These are phyloP conservation scores for Scenedesmus sp. DNA, from an alignment of 163 green algal species.

Conservation along the genomic window DNA sequence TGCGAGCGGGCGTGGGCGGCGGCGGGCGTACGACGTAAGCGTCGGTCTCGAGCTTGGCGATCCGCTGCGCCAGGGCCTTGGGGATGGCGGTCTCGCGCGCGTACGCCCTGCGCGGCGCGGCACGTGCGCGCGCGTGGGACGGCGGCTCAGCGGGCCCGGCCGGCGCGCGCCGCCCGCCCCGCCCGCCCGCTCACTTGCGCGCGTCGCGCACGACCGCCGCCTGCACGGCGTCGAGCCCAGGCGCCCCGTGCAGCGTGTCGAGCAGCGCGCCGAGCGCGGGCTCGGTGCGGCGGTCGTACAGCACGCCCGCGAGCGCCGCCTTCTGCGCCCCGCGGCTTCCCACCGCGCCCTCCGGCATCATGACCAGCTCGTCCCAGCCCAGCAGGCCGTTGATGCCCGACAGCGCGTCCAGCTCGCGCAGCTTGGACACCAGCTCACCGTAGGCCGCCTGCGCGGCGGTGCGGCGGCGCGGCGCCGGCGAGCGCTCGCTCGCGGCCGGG, in stretches of 20 bases:
- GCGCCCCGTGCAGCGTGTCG: slow-evolving; percentile 33
- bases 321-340: slow-evolving; percentile 65
- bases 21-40: slow-evolving; percentile 56
- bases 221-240: slow-evolving; percentile 39
- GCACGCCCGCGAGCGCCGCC: slow-evolving; percentile 71
- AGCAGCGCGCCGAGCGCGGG: slow-evolving; percentile 65
- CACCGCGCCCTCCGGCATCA: slow-evolving; percentile 65
- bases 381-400: slow-evolving; percentile 70
- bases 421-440: slow-evolving; percentile 58
- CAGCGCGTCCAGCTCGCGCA: slow-evolving; percentile 73
- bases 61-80: slow-evolving; percentile 73
- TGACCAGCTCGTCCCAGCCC: slow-evolving; percentile 85
- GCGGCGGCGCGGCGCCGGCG: too few species aligned
- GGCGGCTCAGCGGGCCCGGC: not conserved
- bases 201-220: slow-evolving; percentile 63
- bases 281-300: slow-evolving; percentile 73
- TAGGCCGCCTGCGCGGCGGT: too few species aligned
- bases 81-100: slow-evolving; percentile 65
- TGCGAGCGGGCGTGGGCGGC: not conserved
- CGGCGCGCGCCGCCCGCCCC: not conserved
- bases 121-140: not conserved
- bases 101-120: slow-evolving; percentile 45
- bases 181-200: not conserved
- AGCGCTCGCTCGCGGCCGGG: too few species aligned
- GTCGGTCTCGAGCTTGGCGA: slow-evolving; percentile 74